These are phyloP conservation scores for Zygotorulaspora sp. DNA, from an alignment of 805 yeast species.

Conservation along the genomic window DNA sequence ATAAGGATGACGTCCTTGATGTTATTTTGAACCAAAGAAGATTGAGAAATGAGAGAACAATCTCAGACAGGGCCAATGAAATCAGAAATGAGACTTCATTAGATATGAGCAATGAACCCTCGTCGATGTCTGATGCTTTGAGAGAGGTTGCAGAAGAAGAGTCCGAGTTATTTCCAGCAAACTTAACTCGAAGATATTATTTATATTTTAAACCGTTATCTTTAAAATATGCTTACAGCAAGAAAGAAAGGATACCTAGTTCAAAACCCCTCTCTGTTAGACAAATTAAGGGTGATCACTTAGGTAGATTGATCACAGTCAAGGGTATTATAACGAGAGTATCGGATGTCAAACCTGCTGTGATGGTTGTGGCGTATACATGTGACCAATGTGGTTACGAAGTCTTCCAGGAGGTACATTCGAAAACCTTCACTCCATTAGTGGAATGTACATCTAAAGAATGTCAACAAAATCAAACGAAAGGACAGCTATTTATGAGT, in stretches of 20 bases:
- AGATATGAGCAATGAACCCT: constrained; percentile 26
- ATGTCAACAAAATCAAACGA: constrained; percentile 72
- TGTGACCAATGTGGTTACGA: constrained; percentile 98
- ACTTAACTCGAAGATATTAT: constrained; percentile 79
- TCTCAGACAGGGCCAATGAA: constrained; percentile 64
- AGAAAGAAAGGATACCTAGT: constrained; percentile 30
- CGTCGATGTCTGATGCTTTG: constrained; percentile 29
- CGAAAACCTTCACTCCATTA: constrained; percentile 82
- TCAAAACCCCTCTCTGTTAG: constrained; percentile 76
- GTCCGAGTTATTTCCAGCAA: constrained; percentile 71
- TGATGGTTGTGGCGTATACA: constrained; percentile 88
- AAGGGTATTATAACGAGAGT: constrained; percentile 94
- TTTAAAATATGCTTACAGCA: constrained; percentile 31
- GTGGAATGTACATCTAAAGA: constrained; percentile 77
- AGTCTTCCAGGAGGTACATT: constrained; percentile 88
- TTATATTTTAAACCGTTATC: constrained; percentile 82
- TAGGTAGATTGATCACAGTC: constrained; percentile 85
- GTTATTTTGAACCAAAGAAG: constrained; percentile 87
- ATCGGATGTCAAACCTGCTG: constrained; percentile 91
- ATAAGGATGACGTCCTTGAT: constrained; percentile 86
- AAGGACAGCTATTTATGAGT: constrained; percentile 86
- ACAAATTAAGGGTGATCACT: constrained; percentile 73
- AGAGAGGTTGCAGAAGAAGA: constrained; percentile 37
- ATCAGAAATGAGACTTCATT: constrained; percentile 40
- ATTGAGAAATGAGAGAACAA: constrained; percentile 70